A percentile compares a stretch with the other conserved stretches of the same genome.
These are phyloP conservation scores for Tricholoma terreum DNA, from an alignment of 768 basidiomycete genomes.

Conservation along the genomic window DNA sequence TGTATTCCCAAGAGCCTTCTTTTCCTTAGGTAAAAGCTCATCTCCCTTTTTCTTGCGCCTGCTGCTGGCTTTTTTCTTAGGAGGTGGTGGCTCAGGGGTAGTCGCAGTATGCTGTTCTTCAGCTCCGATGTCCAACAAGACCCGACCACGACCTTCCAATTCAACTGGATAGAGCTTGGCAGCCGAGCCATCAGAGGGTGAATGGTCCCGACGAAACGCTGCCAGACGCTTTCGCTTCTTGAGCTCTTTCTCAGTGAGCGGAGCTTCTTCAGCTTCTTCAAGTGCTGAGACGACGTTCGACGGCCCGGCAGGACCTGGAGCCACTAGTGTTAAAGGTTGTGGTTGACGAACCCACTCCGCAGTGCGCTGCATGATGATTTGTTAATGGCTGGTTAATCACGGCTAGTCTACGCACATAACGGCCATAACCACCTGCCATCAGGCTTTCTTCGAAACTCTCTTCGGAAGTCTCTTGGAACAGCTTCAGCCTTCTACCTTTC, in stretches of 20 bases:
- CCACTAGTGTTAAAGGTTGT: constrained; percentile 43
- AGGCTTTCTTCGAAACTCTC: constrained; percentile 84
- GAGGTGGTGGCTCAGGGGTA: constrained; percentile 28
- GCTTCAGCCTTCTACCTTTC: constrained; percentile 68
- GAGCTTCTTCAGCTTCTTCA: constrained; percentile 38
- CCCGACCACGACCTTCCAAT: constrained; percentile 66
- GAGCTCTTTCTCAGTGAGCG: constrained; percentile 56
- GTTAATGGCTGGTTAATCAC: background rate
- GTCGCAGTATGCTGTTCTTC: constrained; percentile 31
- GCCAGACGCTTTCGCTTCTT: constrained; percentile 66
- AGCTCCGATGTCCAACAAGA: constrained; percentile 57
- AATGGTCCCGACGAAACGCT: constrained; percentile 55
- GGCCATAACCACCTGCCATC: constrained; percentile 78
- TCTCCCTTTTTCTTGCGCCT: constrained; percentile 52
- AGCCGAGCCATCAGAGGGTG: constrained; percentile 25
- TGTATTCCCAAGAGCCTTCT: constrained; percentile 23
- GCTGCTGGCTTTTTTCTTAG: constrained; percentile 38
- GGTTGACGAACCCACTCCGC: constrained; percentile 61
- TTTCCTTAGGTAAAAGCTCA: constrained; percentile 33
- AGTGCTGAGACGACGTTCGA: constrained; percentile 40
- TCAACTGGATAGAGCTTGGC: constrained; percentile 58
- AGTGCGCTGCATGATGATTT: constrained; percentile 41
- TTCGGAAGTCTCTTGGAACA: constrained; percentile 81
- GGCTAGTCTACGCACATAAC: constrained; percentile 51
- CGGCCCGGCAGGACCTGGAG: constrained; percentile 38